phyloP scores from a whole-genome alignment of 1,284 basidiomycete genomes.

The Papiliotrema laurentii region DNA sequence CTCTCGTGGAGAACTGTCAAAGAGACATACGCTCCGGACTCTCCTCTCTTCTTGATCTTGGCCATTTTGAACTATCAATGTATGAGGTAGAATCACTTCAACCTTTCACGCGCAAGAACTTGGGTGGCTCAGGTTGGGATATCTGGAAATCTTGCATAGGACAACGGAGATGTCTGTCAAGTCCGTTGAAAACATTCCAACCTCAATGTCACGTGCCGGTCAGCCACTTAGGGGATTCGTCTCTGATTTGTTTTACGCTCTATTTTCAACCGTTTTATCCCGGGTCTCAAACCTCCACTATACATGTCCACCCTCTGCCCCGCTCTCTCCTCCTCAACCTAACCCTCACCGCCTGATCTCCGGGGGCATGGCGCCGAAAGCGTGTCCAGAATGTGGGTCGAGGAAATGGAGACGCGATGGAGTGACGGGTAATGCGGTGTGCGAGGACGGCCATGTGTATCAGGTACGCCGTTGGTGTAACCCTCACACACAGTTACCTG shows the following conservation, averaged over 20 bases:
- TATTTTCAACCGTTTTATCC: background rate
- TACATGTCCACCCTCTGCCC: background rate
- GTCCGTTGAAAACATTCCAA: too few species aligned
- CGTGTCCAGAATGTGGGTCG: slow-evolving; percentile 43
- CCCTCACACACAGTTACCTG: background rate
- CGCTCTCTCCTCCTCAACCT: background rate
- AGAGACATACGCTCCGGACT: slow-evolving; percentile 64
- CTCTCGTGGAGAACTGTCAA: background rate
- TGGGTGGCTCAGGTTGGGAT: background rate
- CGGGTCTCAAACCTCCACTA: background rate
- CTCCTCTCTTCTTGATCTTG: slow-evolving; percentile 81
- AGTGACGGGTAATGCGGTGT: slow-evolving; percentile 38
- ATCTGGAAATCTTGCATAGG: slow-evolving; percentile 3
- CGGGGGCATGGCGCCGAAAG: slow-evolving; percentile 29
- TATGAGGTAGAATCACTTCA: background rate
- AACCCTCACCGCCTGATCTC: too few species aligned
- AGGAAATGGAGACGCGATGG: slow-evolving; percentile 41
- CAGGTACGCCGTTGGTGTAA: slow-evolving; percentile 23
- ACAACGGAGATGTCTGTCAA: background rate
- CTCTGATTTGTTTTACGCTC: too few species aligned
- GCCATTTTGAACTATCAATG: slow-evolving; percentile 62
- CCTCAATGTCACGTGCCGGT: too few species aligned
- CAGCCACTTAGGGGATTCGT: too few species aligned
- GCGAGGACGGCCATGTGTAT: slow-evolving; percentile 47
- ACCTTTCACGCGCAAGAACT: background rate